Evolutionary conservation across 2,329 filamentous ascomycete genomes (phyloP).

Genomic region (Fusarium sp.): DNA sequence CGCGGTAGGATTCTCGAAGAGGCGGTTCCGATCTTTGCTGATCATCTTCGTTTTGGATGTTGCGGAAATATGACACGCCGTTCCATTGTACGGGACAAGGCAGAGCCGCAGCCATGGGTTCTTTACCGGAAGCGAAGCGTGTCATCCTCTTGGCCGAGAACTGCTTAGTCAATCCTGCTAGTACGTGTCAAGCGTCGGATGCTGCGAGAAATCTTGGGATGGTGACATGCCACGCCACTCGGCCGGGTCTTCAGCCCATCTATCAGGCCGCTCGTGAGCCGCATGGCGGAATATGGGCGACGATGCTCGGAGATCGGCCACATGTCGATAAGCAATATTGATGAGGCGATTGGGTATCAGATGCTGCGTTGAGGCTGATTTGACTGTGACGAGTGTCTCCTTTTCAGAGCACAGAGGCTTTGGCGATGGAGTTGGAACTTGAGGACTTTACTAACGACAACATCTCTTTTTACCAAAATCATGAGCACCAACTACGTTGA

Average conservation of each 20-base stretch:
- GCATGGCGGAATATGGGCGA: too few relatives aligned
- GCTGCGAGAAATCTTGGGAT: neutral
- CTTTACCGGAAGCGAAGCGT: neutral
- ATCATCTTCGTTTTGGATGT: conserved; percentile 2
- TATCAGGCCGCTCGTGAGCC: neutral
- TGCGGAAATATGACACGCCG: neutral
- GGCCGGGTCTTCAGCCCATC: neutral
- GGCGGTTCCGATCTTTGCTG: conserved; percentile 6
- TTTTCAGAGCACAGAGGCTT: too few relatives aligned
- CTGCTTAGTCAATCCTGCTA: neutral
- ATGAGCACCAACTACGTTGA: too few relatives aligned
- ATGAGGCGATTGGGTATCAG: too few relatives aligned
- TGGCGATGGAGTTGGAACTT: too few relatives aligned
- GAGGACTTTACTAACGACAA: too few relatives aligned
- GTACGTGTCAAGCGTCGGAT: neutral
- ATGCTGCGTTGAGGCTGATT: too few relatives aligned
- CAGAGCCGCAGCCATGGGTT: neutral
- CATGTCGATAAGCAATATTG: neutral
- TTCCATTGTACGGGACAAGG: neutral
- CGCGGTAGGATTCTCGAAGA: neutral
- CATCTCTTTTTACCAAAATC: too few relatives aligned
- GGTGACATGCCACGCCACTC: neutral
- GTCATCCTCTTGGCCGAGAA: neutral
- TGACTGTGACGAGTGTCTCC: too few relatives aligned
- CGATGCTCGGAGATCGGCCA: neutral